These are phyloP conservation scores for Asterophora lycoperdoides DNA, from an alignment of 768 basidiomycete genomes.

Conservation along the genomic window DNA sequence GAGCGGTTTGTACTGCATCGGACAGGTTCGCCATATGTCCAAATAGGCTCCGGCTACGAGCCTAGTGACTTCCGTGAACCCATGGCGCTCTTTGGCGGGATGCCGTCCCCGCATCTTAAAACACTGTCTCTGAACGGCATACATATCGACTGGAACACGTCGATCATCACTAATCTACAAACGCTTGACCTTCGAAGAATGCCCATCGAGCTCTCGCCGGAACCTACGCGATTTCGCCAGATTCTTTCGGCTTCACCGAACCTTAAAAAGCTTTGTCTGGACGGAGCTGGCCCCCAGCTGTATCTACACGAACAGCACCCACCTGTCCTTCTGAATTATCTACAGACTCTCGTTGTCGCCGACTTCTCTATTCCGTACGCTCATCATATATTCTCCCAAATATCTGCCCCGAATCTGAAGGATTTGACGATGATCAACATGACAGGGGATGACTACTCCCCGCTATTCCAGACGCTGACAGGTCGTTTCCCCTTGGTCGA, in stretches of 20 bases:
- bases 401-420: constrained; percentile 54
- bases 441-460: constrained; percentile 45
- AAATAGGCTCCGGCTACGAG: constrained; percentile 39
- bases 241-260: constrained; percentile 47
- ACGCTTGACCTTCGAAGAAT: constrained; percentile 64
- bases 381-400: constrained; percentile 40
- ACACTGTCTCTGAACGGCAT: constrained; percentile 56
- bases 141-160: constrained; percentile 54
- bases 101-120: constrained; percentile 38
- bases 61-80: constrained; percentile 29
- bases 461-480: constrained; percentile 43
- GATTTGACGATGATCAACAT: constrained; percentile 58
- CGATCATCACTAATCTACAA: constrained; percentile 49
- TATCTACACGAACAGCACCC: constrained; percentile 19
- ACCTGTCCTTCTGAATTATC: constrained; percentile 44
- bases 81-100: constrained; percentile 49
- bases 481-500: constrained; percentile 48
- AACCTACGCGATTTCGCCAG: constrained; percentile 45
- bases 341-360: constrained; percentile 54
- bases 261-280: constrained; percentile 52
- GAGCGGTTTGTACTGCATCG: constrained; percentile 67
- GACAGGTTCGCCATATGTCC: constrained; percentile 41
- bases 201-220: constrained; percentile 48
- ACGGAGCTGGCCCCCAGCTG: constrained; percentile 56
- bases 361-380: constrained; percentile 50